These are phyloP conservation scores for Boletus rubropictus DNA, from an alignment of 768 basidiomycete genomes.

Conservation along the genomic window DNA sequence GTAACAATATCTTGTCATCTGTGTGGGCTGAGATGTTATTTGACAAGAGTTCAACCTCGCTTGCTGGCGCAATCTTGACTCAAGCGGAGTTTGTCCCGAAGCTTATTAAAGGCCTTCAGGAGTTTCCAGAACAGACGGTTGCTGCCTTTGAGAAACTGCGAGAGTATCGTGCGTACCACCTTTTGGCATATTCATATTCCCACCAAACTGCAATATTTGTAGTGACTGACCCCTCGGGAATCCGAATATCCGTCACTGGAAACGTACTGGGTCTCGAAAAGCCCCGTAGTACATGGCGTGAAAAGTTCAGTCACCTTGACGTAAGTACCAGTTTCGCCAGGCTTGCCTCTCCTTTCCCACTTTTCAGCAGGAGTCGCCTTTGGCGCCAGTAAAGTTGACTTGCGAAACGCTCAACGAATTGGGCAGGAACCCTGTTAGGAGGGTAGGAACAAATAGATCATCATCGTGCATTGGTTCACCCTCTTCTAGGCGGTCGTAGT, in stretches of 20 bases:
- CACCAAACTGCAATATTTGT: slow-evolving; percentile 1
- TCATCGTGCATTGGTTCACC: neutral
- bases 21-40: slow-evolving; percentile 63
- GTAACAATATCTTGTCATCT: slow-evolving; percentile 70
- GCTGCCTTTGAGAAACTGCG: slow-evolving; percentile 72
- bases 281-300: slow-evolving; percentile 70
- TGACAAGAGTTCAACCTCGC: slow-evolving; percentile 62
- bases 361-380: slow-evolving; percentile 38
- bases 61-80: slow-evolving; percentile 60
- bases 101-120: slow-evolving; percentile 65
- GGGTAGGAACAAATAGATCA: slow-evolving; percentile 39
- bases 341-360: slow-evolving; percentile 1
- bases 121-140: slow-evolving; percentile 65
- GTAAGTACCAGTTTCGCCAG: slow-evolving; percentile 40
- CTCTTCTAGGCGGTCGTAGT: slow-evolving; percentile 67
- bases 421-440: slow-evolving; percentile 66
- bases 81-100: slow-evolving; percentile 78
- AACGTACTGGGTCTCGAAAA: slow-evolving; percentile 64
- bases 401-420: slow-evolving; percentile 66
- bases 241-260: slow-evolving; percentile 89
- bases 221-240: slow-evolving; percentile 81
- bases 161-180: slow-evolving; percentile 46
- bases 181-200: neutral
- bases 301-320: slow-evolving; percentile 57
- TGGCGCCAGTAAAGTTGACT: slow-evolving; percentile 63